Percentiles rank a stretch among this genome's conserved stretches.
Evolutionary conservation across 129 eudicot genomes (phyloP).

Genomic region (Solidago caesia): DNA sequence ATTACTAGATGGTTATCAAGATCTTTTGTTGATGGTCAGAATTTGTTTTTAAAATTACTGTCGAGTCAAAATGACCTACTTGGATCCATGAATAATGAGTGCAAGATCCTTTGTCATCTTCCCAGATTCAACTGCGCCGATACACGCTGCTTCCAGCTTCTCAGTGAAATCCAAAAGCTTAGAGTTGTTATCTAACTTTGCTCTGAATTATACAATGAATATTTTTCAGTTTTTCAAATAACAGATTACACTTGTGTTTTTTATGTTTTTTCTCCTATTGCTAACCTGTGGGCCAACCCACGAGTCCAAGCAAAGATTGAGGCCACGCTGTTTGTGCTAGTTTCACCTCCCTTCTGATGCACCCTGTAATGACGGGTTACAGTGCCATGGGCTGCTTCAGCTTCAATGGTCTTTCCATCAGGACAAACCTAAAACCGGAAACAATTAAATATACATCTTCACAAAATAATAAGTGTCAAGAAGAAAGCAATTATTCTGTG

Average conservation of each 20-base stretch:
- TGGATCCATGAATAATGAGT: constrained; percentile 74
- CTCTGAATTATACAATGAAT: constrained; percentile 44
- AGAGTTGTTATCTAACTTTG: constrained; percentile 70
- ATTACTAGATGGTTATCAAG: background rate
- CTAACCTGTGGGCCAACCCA: constrained; percentile 89
- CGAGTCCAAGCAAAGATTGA: constrained; percentile 95
- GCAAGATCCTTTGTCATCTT: constrained; percentile 99
- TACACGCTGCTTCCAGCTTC: constrained; percentile 86
- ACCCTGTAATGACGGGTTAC: constrained; percentile 90
- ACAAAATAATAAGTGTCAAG: background rate
- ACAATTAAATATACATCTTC: background rate
- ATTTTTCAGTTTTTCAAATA: background rate
- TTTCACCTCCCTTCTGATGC: constrained; percentile 95
- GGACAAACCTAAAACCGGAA: constrained; percentile 67
- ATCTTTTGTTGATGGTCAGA: background rate
- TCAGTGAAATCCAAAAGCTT: constrained; percentile 71
- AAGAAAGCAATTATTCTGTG: background rate
- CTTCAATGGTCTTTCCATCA: constrained; percentile 93
- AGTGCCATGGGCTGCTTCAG: constrained; percentile 97
- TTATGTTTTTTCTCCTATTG: too few species aligned
- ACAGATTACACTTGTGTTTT: background rate
- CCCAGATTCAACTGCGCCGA: constrained; percentile 70
- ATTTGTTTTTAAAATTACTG: background rate
- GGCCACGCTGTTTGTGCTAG: constrained; percentile 92
- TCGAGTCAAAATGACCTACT: constrained; percentile 33